Evolutionary conservation across 768 basidiomycete genomes (phyloP), one percentile per base, ranked within the genome.

Genomic region (Russula sp.): DNA sequence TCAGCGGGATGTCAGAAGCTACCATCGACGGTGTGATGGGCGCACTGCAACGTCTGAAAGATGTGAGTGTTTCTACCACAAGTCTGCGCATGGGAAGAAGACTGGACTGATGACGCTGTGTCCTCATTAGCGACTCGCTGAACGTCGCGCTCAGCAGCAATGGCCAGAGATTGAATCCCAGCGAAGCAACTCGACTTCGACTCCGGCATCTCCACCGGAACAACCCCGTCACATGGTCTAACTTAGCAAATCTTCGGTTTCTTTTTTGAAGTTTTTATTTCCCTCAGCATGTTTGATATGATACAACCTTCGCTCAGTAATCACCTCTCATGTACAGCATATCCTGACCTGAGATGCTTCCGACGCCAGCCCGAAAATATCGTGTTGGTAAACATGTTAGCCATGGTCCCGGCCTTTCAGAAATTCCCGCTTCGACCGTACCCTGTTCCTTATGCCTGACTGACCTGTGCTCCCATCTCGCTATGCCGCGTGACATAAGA

Each of bases 1-100:
- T 85, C 74, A 73, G 75, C 8, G 85, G 87, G 54, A 69, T 88
- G 60, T 87, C 87, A 2, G 88, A 89, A 69, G 77, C 79, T 16
- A 84, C 86, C 0, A 79, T 90, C 18, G 86, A 87, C 48, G 77
- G 79, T 22, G 77, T 88, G 46, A 70, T 87, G 54, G 69, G 72
- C 25, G 81, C 79, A 0, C 78, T 86, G 50, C 81, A 87, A 67
- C 73, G 77, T 36, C 73, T 89, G 58, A 88, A 85, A 73, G 73
- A 74, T 16, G 86, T 87, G 63, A 29, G 25, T 63, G 84, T 77
- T 13, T 18, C 18, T 45, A 14, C 4, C 34, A 18, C 9, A 29
- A 29, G 7, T 32, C 34, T 45, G 7, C 9, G 5, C 2, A 14
- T 18, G 8, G 18, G 2, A 13, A 25, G 13, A n/a, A 13, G 2